Percentiles rank a stretch among this genome's conserved stretches.
Evolutionary conservation across 768 basidiomycete species (phyloP).

Genomic region (Pleurotus salmoneostramineus): DNA sequence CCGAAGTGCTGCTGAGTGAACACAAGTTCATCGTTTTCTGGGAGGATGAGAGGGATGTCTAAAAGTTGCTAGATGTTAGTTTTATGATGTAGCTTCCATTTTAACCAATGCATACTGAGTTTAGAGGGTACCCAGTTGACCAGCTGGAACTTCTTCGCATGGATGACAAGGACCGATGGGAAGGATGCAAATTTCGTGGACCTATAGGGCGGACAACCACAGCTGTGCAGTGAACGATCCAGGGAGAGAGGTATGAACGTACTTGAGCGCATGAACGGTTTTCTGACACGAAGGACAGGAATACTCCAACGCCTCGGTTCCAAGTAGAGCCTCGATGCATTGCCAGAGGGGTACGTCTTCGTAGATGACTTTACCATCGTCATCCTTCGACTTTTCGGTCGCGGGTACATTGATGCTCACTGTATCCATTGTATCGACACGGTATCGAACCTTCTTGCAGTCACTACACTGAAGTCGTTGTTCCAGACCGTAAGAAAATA

Average conservation of each 20-base stretch:
- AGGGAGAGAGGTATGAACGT: constrained; percentile 18
- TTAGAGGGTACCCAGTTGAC: constrained; percentile 97
- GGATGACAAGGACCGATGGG: constrained; percentile 84
- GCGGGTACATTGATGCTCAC: constrained; percentile 82
- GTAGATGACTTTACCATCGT: constrained; percentile 61
- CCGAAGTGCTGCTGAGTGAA: constrained; percentile 64
- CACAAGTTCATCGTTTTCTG: constrained; percentile 48
- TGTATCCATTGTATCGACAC: constrained; percentile 70
- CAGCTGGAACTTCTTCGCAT: constrained; percentile 91
- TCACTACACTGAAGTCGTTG: constrained; percentile 80
- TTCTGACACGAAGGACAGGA: constrained; percentile 70
- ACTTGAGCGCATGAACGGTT: constrained; percentile 73
- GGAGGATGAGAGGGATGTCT: constrained; percentile 86
- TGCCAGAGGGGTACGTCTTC: constrained; percentile 54
- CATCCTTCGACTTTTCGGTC: constrained; percentile 46
- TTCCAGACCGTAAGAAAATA: constrained; percentile 81
- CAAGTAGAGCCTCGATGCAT: constrained; percentile 59
- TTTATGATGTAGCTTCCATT: too few relatives aligned
- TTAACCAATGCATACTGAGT: constrained; percentile 52
- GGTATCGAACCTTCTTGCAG: constrained; percentile 81
- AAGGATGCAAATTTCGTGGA: constrained; percentile 78
- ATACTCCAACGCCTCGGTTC: constrained; percentile 73
- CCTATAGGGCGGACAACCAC: constrained; percentile 31
- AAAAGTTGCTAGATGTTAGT: not conserved
- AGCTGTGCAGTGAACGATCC: not conserved